Evolutionary conservation across 345 rosid species (phyloP), one percentile per base, ranked within the genome.

Genomic region (Gossypium longicalyx): DNA sequence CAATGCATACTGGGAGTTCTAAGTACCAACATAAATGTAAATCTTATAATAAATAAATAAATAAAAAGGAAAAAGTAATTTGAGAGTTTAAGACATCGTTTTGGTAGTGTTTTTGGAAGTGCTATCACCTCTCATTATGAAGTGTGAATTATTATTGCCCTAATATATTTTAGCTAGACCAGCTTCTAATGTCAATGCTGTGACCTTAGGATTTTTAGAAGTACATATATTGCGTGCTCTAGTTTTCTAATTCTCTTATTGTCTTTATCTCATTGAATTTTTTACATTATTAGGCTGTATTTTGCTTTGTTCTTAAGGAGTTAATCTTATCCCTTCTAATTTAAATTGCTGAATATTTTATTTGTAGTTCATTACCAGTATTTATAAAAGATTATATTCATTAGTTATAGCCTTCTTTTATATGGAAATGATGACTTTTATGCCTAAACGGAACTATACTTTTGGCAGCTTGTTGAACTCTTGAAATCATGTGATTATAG

Each of bases 401-500:
- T 67, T 67, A 67, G 29, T 7, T 7, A 25, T 27, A 25, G 2
- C 9, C 38, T 47, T 49, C 49, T 2, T 69, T 17, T 49, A 7
- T 51, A 4, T 10, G 44, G 58, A 27, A 59, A 47, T 29, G 54
- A 45, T 15, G 56, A 13, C 13, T 45, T 19, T 12, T 47, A 43
- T 17, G 48, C 29, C 7, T 56, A 25, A 20, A 68, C 41, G 23
- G 9, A 54, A 6, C 48, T 12, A 10, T 71, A 13, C 56, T 74
- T 76, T 71, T 77, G 82, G 75, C 94, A 93, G 98, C 94, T 95
- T 61, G 99, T 95, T 76, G 86, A 93, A 79, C 87, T 95, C 62
- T 80, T 95, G 71, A 95, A 91, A 85, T 93, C 93, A 60, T 91
- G 99, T 59, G 98, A 95, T 77, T 95, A 95, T 83, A 86, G 98